These are phyloP conservation scores for Rhodotorula sp. DNA, from an alignment of 1,284 basidiomycete genomes.

Conservation along the genomic window DNA sequence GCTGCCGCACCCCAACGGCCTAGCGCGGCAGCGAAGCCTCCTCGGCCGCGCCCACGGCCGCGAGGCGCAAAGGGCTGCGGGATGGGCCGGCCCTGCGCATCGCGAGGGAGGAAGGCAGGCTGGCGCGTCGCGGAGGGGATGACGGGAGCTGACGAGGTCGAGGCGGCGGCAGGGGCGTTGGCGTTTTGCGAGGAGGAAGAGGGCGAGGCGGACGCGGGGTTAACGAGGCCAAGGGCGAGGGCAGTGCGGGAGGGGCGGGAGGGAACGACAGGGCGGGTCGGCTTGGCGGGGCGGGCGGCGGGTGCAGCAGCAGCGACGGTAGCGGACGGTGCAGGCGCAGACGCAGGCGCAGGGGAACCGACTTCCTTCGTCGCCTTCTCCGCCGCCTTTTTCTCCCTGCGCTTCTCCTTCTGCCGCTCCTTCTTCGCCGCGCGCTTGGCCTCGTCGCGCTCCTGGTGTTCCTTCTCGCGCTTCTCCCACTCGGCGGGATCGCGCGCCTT, in stretches of 20 bases:
- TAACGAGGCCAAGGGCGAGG: conserved; percentile 29
- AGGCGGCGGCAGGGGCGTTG: not conserved
- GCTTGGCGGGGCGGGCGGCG: conserved; percentile 1
- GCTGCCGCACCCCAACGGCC: not conserved
- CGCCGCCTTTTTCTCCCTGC: conserved; percentile 12
- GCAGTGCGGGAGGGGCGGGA: conserved; percentile 33
- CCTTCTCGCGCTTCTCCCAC: conserved; percentile 23
- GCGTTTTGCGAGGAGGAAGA: conserved; percentile 7
- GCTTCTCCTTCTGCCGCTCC: conserved; percentile 27
- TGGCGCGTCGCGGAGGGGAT: conserved; percentile 58
- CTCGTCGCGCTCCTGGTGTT: conserved; percentile 16
- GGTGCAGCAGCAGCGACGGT: conserved; percentile 44
- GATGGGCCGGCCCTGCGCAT: not conserved
- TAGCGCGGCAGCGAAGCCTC: not conserved
- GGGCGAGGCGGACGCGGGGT: conserved; percentile 6
- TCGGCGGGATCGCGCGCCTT: conserved; percentile 29
- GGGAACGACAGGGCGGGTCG: conserved; percentile 17
- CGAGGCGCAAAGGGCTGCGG: not conserved
- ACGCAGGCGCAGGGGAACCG: conserved; percentile 43
- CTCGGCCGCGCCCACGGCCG: conserved; percentile 6
- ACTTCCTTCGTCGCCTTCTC: conserved; percentile 9
- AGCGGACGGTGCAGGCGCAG: conserved; percentile 50
- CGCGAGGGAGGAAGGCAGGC: conserved; percentile 50
- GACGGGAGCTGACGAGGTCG: conserved; percentile 49
- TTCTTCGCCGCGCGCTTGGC: conserved; percentile 25